Base-by-base conservation (phyloP, 192 early-diverging fungal species). In the Rhizoclosmatium sp. region DNA sequence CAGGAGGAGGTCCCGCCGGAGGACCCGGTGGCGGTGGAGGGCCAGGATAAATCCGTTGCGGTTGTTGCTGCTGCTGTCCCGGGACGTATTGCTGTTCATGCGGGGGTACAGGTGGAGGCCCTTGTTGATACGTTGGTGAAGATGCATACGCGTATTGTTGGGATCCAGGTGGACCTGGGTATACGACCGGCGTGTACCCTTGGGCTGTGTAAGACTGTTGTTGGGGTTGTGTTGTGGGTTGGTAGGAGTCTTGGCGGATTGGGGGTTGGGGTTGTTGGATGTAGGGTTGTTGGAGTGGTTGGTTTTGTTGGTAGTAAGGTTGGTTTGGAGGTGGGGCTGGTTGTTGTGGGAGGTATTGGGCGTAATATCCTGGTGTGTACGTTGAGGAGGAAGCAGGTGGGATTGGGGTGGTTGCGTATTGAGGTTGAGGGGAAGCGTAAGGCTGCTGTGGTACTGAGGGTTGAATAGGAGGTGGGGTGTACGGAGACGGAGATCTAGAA, bases 261-360 rank as follows among this genome's bases (percentile, higher is more conserved):
- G 67, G 9, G 16, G 14, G 44, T 59, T 39, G n/a, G n/a, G 40
- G 3, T 19, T 16, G 31, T 21, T 14, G 31, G 19, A 4, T 19
- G n/a, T 62, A 44, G 2, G 51, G 48, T 45, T 75, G 48, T 9
- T 59, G 42, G 58, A 23, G 31, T n/a, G n/a, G 70, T 39, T 39
- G n/a, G n/a, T 59, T 41, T 19, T 16, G 31, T 21, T 14, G 31
- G 19, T 21, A 45, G n/a, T 62, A 44, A 5, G 51, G 48, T 45
- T 75, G 48, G 21, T 23, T 9, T 59, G 42, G 58, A 23, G 31
- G 72, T n/a, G 59, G 48, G 5, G 56, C 59, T 75, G 72, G 59
- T 62, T 75, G 72, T 49, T 75, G 72, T 31, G 72, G 72, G 4
- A 62, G 45, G 46, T 75, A 75, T 21, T 75, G 72, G 14, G 56